These are phyloP conservation scores for Eucalyptus caleyi DNA, from an alignment of 345 rosid genomes.

Conservation along the genomic window DNA sequence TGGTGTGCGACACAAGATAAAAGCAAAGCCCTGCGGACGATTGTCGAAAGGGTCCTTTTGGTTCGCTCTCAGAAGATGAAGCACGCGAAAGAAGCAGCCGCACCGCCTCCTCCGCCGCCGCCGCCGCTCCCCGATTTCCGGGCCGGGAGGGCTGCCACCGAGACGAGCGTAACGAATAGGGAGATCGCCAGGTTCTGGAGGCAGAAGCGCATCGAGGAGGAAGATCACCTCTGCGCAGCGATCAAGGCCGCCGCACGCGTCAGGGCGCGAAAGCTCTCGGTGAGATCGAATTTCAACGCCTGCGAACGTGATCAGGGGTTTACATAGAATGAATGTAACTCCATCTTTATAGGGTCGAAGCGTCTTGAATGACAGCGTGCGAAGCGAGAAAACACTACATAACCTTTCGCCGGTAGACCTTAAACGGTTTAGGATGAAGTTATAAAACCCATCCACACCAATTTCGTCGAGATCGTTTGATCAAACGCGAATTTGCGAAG, in stretches of 20 bases:
- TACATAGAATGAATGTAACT: not conserved
- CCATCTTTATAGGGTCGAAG: not conserved
- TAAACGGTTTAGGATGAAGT: not conserved
- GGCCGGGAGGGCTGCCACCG: constrained; percentile 7
- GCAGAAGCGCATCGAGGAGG: constrained; percentile 53
- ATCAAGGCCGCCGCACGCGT: constrained; percentile 82
- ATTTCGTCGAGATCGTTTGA: not conserved
- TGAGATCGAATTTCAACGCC: constrained; percentile 6
- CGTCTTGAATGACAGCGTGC: not conserved
- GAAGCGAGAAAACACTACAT: not conserved
- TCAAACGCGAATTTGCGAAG: not conserved
- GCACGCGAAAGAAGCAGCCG: constrained; percentile 15
- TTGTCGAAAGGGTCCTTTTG: not conserved
- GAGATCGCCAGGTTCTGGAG: constrained; percentile 85
- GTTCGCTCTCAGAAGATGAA: constrained; percentile 15
- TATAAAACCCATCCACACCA: not conserved
- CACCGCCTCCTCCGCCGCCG: constrained; percentile 40
- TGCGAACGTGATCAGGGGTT: not conserved
- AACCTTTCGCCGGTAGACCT: not conserved
- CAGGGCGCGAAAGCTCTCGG: constrained; percentile 64
- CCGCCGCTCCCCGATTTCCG: constrained; percentile 31
- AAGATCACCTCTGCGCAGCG: constrained; percentile 84
- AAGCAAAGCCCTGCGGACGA: not conserved
- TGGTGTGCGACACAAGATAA: not conserved
- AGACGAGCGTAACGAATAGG: constrained; percentile 53